phyloP scores from a whole-genome alignment of 169 alveolate genomes.

The Plasmodium vinckei region DNA sequence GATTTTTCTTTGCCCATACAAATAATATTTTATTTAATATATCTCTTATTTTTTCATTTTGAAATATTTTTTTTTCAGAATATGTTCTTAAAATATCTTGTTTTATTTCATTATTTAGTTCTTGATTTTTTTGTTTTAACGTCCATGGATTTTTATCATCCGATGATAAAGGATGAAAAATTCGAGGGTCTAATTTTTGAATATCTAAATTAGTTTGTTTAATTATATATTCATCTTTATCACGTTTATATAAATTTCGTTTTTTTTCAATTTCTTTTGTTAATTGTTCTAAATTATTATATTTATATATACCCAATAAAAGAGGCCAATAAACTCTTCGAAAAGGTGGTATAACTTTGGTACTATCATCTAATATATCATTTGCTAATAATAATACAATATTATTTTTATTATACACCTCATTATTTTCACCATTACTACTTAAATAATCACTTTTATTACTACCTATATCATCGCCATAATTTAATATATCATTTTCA shows the following conservation, averaged over 20 bases:
- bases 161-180: conserved; percentile 85
- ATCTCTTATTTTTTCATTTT: conserved; percentile 78
- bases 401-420: not conserved
- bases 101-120: conserved; percentile 83
- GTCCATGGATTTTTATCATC: conserved; percentile 86
- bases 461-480: not conserved
- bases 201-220: conserved; percentile 60
- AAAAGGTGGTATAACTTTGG: not conserved
- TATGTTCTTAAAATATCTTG: conserved; percentile 85
- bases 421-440: not conserved
- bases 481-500: not conserved
- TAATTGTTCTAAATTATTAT: conserved; percentile 19
- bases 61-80: conserved; percentile 83
- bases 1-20: conserved; percentile 84
- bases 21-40: conserved; percentile 80
- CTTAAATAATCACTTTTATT: not conserved
- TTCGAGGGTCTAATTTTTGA: conserved; percentile 82
- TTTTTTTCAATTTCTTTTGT: conserved; percentile 21
- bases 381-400: conserved; percentile 21
- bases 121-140: conserved; percentile 76
- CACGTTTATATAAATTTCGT: conserved; percentile 29
- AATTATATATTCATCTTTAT: conserved; percentile 54
- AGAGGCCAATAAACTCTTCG: conserved; percentile 67
- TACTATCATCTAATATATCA: conserved; percentile 21
- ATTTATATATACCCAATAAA: conserved; percentile 40